A percentile compares a stretch with the other conserved stretches of the same genome.
Evolutionary conservation across 345 rosid species (phyloP).

Genomic region (Capsella bursapastoris): DNA sequence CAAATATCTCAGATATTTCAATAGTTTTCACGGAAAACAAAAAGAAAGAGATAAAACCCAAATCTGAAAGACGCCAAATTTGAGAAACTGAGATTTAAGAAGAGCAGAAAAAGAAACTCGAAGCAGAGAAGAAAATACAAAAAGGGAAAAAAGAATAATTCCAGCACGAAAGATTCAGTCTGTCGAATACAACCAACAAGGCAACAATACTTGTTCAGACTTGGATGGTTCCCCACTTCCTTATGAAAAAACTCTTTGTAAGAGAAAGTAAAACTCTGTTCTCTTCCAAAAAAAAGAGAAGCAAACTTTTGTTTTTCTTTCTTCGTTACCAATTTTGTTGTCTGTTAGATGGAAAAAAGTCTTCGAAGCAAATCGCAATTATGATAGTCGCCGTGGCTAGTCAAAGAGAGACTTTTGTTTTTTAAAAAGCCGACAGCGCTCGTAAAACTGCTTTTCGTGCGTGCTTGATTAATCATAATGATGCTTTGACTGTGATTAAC

Average conservation of each 20-base stretch:
- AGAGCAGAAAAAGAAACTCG: constrained; percentile 1
- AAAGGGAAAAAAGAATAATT: background rate
- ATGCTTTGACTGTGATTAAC: constrained; percentile 17
- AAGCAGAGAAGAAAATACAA: constrained; percentile 20
- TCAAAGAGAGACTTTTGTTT: constrained; percentile 14
- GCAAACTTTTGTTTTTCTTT: background rate
- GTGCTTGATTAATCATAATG: background rate
- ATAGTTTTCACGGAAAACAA: background rate
- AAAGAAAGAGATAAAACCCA: background rate
- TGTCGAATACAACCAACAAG: constrained; percentile 7
- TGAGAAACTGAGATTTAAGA: constrained; percentile 28
- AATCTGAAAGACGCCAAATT: constrained; percentile 11
- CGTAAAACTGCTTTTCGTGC: constrained; percentile 12
- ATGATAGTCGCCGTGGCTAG: constrained; percentile 24
- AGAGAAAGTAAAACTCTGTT: constrained; percentile 1
- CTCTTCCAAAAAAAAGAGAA: background rate
- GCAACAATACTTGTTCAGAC: background rate
- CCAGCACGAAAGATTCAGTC: constrained; percentile 26
- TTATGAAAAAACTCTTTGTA: constrained; percentile 1
- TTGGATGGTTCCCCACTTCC: constrained; percentile 12
- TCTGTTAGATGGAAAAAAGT: constrained; percentile 5
- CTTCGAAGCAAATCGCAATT: constrained; percentile 15
- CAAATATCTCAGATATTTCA: background rate
- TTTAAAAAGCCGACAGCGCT: background rate
- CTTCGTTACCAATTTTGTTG: background rate